Percentiles rank a stretch among this genome's conserved stretches.
phyloP scores from a whole-genome alignment of 129 eudicot genomes.

The Heracleum sosnowskyi region DNA sequence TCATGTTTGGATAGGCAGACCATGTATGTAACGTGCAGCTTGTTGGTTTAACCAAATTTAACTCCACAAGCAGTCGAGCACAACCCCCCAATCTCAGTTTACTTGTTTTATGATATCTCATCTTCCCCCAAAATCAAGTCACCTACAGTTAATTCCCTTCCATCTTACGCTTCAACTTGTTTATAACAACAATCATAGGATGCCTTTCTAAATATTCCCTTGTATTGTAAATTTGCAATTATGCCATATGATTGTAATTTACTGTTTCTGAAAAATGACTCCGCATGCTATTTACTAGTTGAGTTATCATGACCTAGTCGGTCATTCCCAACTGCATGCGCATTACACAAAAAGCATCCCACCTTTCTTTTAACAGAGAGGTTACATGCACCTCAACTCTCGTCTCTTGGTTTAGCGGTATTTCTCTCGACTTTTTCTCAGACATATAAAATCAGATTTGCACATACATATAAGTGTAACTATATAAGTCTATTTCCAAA shows the following conservation, averaged over 20 bases:
- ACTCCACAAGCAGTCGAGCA: not conserved
- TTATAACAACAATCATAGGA: not conserved
- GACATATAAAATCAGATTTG: no score
- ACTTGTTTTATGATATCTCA: not conserved
- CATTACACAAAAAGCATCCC: not conserved
- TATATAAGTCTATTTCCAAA: not conserved
- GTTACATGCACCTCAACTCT: no score
- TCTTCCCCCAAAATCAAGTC: not conserved
- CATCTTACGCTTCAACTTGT: not conserved
- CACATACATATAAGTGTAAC: no score
- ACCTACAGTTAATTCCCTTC: not conserved
- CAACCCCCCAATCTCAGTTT: not conserved
- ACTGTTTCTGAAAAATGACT: not conserved
- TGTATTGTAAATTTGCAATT: not conserved
- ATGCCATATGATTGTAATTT: not conserved
- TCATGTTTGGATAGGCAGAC: not conserved
- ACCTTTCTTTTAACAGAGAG: not conserved
- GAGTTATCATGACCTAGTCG: not conserved
- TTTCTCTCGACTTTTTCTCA: no score
- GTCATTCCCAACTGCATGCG: constrained; percentile 4
- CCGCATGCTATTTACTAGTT: not conserved
- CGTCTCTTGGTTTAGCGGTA: no score
- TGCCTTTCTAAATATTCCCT: not conserved
- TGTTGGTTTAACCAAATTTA: not conserved
- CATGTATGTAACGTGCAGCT: not conserved